Conservation (phyloP, 116 monocot genomes). For the Iris pallida region DNA sequence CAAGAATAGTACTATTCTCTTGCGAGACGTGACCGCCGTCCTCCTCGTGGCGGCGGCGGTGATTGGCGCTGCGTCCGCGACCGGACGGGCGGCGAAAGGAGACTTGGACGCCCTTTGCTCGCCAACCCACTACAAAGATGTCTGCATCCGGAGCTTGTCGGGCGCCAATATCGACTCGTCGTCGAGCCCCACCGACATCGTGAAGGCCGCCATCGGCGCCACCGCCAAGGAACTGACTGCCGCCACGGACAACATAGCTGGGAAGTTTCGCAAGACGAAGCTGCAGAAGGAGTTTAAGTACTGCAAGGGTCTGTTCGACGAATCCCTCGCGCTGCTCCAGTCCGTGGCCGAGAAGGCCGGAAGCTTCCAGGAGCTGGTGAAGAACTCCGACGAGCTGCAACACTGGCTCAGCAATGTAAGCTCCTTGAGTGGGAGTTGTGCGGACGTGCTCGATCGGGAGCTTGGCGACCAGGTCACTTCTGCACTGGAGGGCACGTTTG, state of each 20-base stretch:
- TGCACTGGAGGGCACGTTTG: conserved; percentile 24
- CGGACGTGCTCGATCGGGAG: conserved; percentile 31
- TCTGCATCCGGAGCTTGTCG: conserved; percentile 40
- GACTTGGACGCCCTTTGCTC: conserved; percentile 45
- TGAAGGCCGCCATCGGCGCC: conserved; percentile 39
- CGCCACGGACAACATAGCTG: conserved; percentile 17
- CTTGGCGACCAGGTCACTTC: conserved; percentile 33
- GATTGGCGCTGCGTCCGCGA: too few relatives aligned
- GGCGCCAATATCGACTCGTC: conserved; percentile 23
- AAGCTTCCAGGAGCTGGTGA: conserved; percentile 1
- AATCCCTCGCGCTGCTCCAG: conserved; percentile 40
- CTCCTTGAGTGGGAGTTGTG: conserved; percentile 59
- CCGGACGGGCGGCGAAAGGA: too few relatives aligned
- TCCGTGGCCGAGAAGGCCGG: conserved; percentile 14
- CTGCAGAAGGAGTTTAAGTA: conserved; percentile 36
- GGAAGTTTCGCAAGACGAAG: conserved; percentile 10
- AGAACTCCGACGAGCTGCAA: conserved; percentile 34
- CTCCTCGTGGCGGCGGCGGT: too few relatives aligned
- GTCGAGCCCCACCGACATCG: conserved; percentile 24
- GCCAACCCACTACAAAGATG: conserved; percentile 40
- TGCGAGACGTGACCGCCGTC: too few relatives aligned
- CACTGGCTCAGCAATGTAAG: conserved; percentile 69
- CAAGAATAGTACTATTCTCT: too few relatives aligned
- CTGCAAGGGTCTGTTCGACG: conserved; percentile 51
- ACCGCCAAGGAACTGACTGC: conserved; percentile 29